Conservation (phyloP, 768 basidiomycete species). For the Rhizopogon roseolus region DNA sequence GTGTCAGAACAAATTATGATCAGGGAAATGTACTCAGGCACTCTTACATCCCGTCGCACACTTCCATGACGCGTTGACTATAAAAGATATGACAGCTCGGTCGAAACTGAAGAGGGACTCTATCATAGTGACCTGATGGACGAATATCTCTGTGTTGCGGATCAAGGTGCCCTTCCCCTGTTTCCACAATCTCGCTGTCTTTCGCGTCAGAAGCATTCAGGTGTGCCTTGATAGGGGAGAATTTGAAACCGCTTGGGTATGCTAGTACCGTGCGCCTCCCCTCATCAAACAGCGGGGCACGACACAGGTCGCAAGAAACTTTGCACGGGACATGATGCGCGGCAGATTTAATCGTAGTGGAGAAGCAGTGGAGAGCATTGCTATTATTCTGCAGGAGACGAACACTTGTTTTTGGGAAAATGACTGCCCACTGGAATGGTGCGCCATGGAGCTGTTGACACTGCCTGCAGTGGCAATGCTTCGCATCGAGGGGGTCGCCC, state of each 20-base stretch:
- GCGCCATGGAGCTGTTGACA: slow-evolving; percentile 27
- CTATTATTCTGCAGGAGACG: slow-evolving; percentile 22
- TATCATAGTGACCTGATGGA: neutral
- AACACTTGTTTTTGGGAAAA: slow-evolving; percentile 30
- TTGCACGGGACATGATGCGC: slow-evolving; percentile 27
- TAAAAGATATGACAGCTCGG: slow-evolving; percentile 6
- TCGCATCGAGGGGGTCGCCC: slow-evolving; percentile 27
- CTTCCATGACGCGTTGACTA: neutral
- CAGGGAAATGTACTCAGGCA: neutral
- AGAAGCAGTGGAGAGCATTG: slow-evolving; percentile 27
- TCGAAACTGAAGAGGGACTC: slow-evolving; percentile 3
- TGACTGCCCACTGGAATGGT: slow-evolving; percentile 31
- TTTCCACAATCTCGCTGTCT: neutral
- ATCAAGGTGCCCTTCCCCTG: neutral
- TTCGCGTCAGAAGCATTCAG: neutral
- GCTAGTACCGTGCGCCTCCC: slow-evolving; percentile 27
- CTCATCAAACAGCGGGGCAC: slow-evolving; percentile 29
- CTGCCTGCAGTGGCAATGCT: slow-evolving; percentile 28
- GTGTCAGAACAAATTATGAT: neutral
- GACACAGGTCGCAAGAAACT: slow-evolving; percentile 26
- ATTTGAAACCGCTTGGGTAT: slow-evolving; percentile 24
- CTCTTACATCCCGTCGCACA: slow-evolving; percentile 3
- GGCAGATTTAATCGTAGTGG: slow-evolving; percentile 12
- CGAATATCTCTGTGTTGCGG: neutral
- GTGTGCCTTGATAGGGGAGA: slow-evolving; percentile 6